A percentile compares a stretch with the other conserved stretches of the same genome.
These are phyloP conservation scores for Onygenales sp. DNA, from an alignment of 2,329 filamentous ascomycete genomes.

Conservation along the genomic window DNA sequence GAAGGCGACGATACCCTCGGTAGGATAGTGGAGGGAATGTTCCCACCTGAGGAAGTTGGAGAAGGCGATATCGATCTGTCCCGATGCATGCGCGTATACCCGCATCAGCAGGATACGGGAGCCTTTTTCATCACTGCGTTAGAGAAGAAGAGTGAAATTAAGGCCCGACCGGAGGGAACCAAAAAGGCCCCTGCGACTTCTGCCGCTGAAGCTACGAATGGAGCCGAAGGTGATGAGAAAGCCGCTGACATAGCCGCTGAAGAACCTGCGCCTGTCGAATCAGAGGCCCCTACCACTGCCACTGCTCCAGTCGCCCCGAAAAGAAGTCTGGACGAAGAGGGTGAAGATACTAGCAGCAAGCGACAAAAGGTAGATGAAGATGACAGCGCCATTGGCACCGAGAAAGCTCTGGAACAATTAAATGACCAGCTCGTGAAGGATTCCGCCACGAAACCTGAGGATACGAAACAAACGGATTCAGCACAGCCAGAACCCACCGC, in stretches of 20 bases:
- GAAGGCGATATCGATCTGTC: conserved; percentile 62
- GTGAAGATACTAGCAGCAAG: conserved; percentile 25
- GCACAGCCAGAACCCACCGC: neutral
- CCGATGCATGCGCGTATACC: conserved; percentile 86
- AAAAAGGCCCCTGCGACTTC: conserved; percentile 25
- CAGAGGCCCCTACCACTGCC: conserved; percentile 20
- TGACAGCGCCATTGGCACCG: conserved; percentile 14
- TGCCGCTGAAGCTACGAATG: conserved; percentile 9
- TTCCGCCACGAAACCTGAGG: conserved; percentile 15
- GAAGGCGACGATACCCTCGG: conserved; percentile 51
- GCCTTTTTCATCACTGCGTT: conserved; percentile 96
- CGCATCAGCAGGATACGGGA: conserved; percentile 90
- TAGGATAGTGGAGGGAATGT: conserved; percentile 72
- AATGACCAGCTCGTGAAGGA: conserved; percentile 6
- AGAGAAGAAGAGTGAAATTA: conserved; percentile 83
- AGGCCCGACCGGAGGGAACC: conserved; percentile 58
- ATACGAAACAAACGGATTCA: conserved; percentile 14
- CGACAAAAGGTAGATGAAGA: conserved; percentile 29
- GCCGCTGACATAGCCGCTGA: neutral
- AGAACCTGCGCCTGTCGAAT: conserved; percentile 15
- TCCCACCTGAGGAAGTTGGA: conserved; percentile 53
- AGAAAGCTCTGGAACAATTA: neutral
- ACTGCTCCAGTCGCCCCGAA: conserved; percentile 19
- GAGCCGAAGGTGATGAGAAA: neutral
- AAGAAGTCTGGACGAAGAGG: conserved; percentile 23